Evolutionary conservation across 345 rosid genomes (phyloP).

Genomic region (Gossypium longicalyx): DNA sequence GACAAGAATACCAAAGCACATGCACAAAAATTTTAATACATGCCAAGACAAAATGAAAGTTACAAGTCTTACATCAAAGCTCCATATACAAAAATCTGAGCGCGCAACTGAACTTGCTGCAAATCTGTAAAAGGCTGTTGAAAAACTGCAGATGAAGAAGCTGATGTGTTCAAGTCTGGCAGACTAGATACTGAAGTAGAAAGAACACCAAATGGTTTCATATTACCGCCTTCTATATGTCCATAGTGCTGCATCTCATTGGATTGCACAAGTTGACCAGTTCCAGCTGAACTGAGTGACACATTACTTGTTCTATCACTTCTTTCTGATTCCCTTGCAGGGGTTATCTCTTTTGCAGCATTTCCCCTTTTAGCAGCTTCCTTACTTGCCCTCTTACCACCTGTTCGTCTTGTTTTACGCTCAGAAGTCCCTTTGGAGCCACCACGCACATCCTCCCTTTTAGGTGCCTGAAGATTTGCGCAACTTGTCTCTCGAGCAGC

Average conservation of each 20-base stretch:
- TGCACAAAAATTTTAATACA: not conserved
- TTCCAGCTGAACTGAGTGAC: conserved; percentile 38
- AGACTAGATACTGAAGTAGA: conserved; percentile 45
- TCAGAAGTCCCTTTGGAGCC: conserved; percentile 54
- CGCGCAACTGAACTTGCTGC: conserved; percentile 98
- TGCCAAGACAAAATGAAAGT: not conserved
- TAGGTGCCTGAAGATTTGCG: conserved; percentile 40
- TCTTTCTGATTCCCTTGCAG: conserved; percentile 40
- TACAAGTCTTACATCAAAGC: conserved; percentile 71
- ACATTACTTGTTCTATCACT: conserved; percentile 43
- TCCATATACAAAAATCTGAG: conserved; percentile 98
- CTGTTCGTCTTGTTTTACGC: conserved; percentile 66
- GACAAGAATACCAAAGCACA: not conserved
- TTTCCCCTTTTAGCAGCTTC: conserved; percentile 58
- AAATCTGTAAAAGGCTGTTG: conserved; percentile 92
- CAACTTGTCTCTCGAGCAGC: conserved; percentile 28
- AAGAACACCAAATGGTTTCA: conserved; percentile 50
- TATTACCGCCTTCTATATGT: conserved; percentile 36
- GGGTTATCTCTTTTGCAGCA: conserved; percentile 36
- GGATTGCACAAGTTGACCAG: conserved; percentile 35
- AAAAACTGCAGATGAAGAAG: conserved; percentile 46
- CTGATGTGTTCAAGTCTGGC: conserved; percentile 65
- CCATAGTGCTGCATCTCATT: conserved; percentile 55
- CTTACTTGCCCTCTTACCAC: conserved; percentile 51
- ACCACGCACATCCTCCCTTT: conserved; percentile 25